Conservation (phyloP, 2,329 filamentous ascomycete species). For the Salinomyces thailandicus region DNA sequence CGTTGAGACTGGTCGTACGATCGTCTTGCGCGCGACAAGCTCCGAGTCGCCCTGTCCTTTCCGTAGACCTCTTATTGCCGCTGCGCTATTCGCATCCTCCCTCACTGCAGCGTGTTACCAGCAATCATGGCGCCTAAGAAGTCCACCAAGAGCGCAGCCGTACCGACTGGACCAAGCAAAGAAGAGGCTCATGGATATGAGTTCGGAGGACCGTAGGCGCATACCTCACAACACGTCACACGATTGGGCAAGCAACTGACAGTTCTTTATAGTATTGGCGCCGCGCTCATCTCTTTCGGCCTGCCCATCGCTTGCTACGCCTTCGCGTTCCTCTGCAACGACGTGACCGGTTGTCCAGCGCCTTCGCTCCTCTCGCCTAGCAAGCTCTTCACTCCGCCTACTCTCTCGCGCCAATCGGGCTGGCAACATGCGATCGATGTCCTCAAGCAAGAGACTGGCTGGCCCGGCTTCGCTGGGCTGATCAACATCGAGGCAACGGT, state of each 20-base stretch:
- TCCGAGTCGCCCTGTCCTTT: too few species aligned
- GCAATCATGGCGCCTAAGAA: not conserved
- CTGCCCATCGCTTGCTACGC: conserved; percentile 70
- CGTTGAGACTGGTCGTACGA: too few species aligned
- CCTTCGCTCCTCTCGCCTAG: conserved; percentile 67
- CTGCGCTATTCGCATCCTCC: too few species aligned
- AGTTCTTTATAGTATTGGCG: conserved; percentile 44
- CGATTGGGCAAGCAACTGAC: conserved; percentile 1
- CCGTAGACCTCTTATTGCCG: too few species aligned
- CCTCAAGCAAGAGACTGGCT: conserved; percentile 71
- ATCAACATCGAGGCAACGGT: conserved; percentile 57
- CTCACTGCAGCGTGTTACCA: too few species aligned
- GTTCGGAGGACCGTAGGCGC: conserved; percentile 40
- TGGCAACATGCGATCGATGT: conserved; percentile 47
- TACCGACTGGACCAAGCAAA: not conserved
- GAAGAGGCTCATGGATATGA: conserved; percentile 31
- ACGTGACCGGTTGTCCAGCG: conserved; percentile 80
- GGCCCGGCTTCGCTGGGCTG: conserved; percentile 66
- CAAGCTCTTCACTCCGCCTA: conserved; percentile 40
- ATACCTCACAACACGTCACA: conserved; percentile 1
- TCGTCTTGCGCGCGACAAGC: too few species aligned
- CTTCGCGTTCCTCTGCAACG: conserved; percentile 81
- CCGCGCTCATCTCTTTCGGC: conserved; percentile 65
- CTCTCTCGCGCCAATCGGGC: conserved; percentile 19
- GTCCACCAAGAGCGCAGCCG: not conserved